phyloP scores from a whole-genome alignment of 805 yeast genomes.

The Kluyveromyces dobzhanskii region DNA sequence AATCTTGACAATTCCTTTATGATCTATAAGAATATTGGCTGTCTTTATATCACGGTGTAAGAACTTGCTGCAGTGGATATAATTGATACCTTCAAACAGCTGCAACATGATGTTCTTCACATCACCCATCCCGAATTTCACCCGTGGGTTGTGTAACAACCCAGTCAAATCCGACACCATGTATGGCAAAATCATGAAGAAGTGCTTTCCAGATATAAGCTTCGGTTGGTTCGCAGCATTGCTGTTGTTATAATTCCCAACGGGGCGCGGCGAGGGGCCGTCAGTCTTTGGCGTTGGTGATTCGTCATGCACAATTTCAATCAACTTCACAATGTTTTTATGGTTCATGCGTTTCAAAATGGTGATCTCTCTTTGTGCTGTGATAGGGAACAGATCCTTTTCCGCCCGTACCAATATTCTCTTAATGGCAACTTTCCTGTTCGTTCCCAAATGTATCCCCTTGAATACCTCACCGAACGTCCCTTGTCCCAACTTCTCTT shows the following conservation, averaged over 20 bases:
- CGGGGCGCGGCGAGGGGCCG: background rate
- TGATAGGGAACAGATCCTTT: slow-evolving; percentile 70
- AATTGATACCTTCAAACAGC: slow-evolving; percentile 70
- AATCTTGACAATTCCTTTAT: slow-evolving; percentile 68
- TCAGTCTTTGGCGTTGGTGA: slow-evolving; percentile 19
- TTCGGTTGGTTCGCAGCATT: slow-evolving; percentile 17
- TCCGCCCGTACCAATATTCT: slow-evolving; percentile 53
- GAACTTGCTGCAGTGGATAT: slow-evolving; percentile 49
- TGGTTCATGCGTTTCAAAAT: slow-evolving; percentile 67
- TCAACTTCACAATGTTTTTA: slow-evolving; percentile 61
- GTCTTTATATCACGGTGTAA: slow-evolving; percentile 92
- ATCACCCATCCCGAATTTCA: slow-evolving; percentile 52
- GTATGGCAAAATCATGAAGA: slow-evolving; percentile 86
- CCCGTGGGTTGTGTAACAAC: slow-evolving; percentile 67
- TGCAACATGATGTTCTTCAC: slow-evolving; percentile 80
- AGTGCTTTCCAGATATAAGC: slow-evolving; percentile 29
- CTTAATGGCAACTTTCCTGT: slow-evolving; percentile 76
- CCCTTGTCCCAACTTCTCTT: slow-evolving; percentile 67
- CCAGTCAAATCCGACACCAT: slow-evolving; percentile 92
- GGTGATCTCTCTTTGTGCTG: slow-evolving; percentile 87
- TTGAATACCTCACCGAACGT: slow-evolving; percentile 84
- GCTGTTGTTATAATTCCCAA: background rate
- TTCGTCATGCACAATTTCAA: slow-evolving; percentile 66
- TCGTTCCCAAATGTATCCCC: slow-evolving; percentile 45
- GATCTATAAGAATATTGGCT: slow-evolving; percentile 82